Evolutionary conservation across 1,284 basidiomycete species (phyloP).

Genomic region (Sanghuangporus sanghuang): DNA sequence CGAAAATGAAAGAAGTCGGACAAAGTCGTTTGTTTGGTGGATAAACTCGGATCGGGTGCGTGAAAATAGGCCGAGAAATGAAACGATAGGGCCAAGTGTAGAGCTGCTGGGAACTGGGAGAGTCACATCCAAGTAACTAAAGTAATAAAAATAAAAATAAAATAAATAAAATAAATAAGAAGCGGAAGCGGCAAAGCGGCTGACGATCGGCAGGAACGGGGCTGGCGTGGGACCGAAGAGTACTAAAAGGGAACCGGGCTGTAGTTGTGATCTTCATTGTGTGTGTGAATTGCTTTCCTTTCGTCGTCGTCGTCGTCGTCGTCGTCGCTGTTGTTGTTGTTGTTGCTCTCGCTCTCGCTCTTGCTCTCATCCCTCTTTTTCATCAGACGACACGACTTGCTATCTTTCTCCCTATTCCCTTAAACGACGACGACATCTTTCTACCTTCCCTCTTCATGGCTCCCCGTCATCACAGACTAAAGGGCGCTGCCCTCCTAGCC

Average conservation of each 20-base stretch:
- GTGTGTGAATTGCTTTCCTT: neutral
- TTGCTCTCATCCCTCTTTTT: neutral
- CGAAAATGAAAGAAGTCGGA: neutral
- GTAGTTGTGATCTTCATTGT: neutral
- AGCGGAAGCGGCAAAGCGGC: no score
- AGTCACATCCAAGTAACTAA: no score
- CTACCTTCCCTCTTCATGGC: neutral
- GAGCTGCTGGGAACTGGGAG: no score
- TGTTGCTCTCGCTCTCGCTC: neutral
- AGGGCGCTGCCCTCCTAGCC: constrained; percentile 5
- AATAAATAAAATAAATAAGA: no score
- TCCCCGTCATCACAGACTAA: constrained; percentile 5
- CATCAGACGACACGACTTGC: neutral
- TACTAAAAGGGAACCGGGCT: neutral
- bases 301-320: neutral
- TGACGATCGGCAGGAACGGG: no score
- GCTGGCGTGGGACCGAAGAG: neutral
- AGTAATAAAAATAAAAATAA: no score
- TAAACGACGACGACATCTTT: neutral
- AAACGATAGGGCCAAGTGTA: no score
- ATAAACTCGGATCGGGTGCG: neutral
- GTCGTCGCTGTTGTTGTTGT: neutral
- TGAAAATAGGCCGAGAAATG: no score
- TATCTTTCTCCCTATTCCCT: neutral
- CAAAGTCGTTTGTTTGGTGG: neutral